A percentile compares a stretch with the other conserved stretches of the same genome.
Evolutionary conservation across 2,329 filamentous ascomycete species (phyloP).

Genomic region (Ascochyta pisi): DNA sequence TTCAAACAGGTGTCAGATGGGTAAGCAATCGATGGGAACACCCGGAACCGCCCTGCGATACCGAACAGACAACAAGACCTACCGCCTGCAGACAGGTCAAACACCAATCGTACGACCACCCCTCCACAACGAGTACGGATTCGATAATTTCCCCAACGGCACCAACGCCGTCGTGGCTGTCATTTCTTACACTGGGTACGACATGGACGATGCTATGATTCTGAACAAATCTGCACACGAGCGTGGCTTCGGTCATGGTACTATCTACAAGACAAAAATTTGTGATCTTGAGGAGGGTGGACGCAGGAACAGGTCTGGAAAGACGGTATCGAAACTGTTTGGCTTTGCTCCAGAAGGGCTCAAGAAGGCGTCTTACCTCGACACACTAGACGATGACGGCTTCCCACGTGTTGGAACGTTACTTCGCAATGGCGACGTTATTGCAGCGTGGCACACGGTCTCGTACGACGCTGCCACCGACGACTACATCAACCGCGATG

Average conservation of each 20-base stretch:
- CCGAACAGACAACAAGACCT: constrained; percentile 96
- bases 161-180: constrained; percentile 95
- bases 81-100: constrained; percentile 92
- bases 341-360: constrained; percentile 84
- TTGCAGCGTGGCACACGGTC: constrained; percentile 91
- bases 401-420: constrained; percentile 80
- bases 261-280: constrained; percentile 97
- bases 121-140: constrained; percentile 92
- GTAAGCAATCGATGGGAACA: constrained; percentile 99
- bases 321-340: constrained; percentile 80
- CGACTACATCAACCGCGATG: constrained; percentile 83
- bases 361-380: constrained; percentile 73
- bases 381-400: constrained; percentile 84
- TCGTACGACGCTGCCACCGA: constrained; percentile 74
- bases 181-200: constrained; percentile 98
- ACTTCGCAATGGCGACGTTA: constrained; percentile 79
- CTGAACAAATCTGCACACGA: constrained; percentile 97
- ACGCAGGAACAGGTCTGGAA: constrained; percentile 68
- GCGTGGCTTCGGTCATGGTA: constrained; percentile 92
- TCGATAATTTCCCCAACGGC: constrained; percentile 98
- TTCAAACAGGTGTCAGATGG: constrained; percentile 64
- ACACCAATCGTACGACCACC: constrained; percentile 92
- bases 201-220: constrained; percentile 99
- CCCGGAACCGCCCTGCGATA: constrained; percentile 83
- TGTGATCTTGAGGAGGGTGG: constrained; percentile 82